phyloP scores from a whole-genome alignment of 768 basidiomycete species.

The Pleurotus citrinopileatus region DNA sequence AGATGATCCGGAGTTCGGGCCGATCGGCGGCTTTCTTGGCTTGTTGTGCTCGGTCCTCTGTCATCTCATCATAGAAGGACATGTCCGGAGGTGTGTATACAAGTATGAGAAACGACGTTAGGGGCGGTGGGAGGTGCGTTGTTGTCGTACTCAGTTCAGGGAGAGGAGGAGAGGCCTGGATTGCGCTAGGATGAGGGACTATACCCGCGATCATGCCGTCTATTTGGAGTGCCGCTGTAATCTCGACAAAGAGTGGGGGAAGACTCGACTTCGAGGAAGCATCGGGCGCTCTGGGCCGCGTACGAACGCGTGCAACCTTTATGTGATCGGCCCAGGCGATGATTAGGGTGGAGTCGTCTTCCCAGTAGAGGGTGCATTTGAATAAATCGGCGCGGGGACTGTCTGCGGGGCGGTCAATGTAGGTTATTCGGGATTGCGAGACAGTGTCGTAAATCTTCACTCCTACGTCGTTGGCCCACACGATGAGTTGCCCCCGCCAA shows the following conservation, averaged over 20 bases:
- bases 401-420: constrained; percentile 77
- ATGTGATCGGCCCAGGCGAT: constrained; percentile 94
- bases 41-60: constrained; percentile 69
- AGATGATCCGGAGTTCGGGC: constrained; percentile 93
- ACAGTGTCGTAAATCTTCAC: constrained; percentile 90
- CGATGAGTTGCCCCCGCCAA: constrained; percentile 85
- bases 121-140: constrained; percentile 22
- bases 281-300: constrained; percentile 46
- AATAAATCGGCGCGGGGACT: constrained; percentile 93
- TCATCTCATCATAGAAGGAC: constrained; percentile 64
- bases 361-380: constrained; percentile 91
- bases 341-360: constrained; percentile 86
- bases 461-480: constrained; percentile 95
- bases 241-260: constrained; percentile 74
- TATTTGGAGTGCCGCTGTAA: constrained; percentile 87
- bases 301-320: constrained; percentile 81
- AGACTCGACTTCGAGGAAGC: constrained; percentile 43
- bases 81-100: constrained; percentile 83
- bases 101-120: constrained; percentile 81
- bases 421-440: constrained; percentile 76
- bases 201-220: constrained; percentile 96
- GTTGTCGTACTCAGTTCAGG: constrained; percentile 13
- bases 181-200: constrained; percentile 63
- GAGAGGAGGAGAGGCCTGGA: constrained; percentile 19
- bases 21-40: constrained; percentile 82